phyloP scores from a whole-genome alignment of 2,329 filamentous ascomycete species.

The Thyridium curvatum region DNA sequence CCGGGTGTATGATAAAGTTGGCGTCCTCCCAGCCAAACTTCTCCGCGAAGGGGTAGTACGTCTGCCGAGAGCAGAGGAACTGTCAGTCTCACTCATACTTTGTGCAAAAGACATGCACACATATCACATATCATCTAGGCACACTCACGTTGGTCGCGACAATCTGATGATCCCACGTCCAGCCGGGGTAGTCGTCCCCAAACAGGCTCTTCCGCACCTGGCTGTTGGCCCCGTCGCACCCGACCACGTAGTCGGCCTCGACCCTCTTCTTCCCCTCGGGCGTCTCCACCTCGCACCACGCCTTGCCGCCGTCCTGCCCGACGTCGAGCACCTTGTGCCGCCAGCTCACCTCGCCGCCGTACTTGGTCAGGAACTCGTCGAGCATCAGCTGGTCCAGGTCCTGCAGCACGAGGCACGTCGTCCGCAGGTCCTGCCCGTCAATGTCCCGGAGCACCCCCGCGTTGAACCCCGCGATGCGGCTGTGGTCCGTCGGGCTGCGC shows the following conservation, averaged over 20 bases:
- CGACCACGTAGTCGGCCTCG: constrained; percentile 47
- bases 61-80: constrained; percentile 37
- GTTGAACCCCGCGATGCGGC: constrained; percentile 29
- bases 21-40: constrained; percentile 47
- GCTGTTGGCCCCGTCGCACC: constrained; percentile 49
- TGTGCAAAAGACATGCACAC: constrained; percentile 2
- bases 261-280: constrained; percentile 26
- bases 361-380: constrained; percentile 27
- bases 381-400: constrained; percentile 36
- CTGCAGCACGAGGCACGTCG: constrained; percentile 33
- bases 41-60: constrained; percentile 52
- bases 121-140: no score
- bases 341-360: constrained; percentile 33
- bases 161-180: constrained; percentile 54
- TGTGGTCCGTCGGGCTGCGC: constrained; percentile 27
- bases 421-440: constrained; percentile 30
- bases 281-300: constrained; percentile 38
- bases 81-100: constrained; percentile 3
- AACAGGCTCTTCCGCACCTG: constrained; percentile 42
- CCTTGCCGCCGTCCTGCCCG: constrained; percentile 35
- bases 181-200: constrained; percentile 50
- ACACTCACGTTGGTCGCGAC: constrained; percentile 56
- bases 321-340: constrained; percentile 37
- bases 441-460: constrained; percentile 23
- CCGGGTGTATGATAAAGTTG: constrained; percentile 56